These are phyloP conservation scores for Microglena sp. DNA, from an alignment of 139 green algal species.

Conservation along the genomic window DNA sequence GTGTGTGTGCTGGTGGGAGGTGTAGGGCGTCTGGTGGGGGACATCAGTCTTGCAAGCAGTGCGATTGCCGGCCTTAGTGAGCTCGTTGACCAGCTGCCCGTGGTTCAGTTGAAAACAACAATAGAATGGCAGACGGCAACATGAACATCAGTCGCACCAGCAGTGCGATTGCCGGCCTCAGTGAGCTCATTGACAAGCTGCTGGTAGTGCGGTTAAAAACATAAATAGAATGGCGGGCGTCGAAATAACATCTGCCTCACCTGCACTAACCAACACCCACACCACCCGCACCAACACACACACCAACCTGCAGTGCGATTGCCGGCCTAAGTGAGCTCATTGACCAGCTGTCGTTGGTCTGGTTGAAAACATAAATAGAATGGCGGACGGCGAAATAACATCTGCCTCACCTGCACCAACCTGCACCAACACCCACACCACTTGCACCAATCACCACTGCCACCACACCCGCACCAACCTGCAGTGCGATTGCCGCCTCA, in stretches of 20 bases:
- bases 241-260: constrained; percentile 3
- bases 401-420: constrained; percentile 5
- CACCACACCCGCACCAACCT: too few species aligned
- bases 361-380: not conserved
- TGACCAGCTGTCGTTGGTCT: not conserved
- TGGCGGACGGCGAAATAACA: not conserved
- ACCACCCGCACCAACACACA: too few species aligned
- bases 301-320: too few species aligned
- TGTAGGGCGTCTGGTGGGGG: too few species aligned
- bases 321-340: not conserved
- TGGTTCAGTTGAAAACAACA: not conserved
- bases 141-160: constrained; percentile 7
- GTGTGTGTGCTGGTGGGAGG: too few species aligned
- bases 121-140: not conserved
- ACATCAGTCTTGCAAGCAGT: too few species aligned
- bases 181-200: not conserved
- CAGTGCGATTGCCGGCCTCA: not conserved
- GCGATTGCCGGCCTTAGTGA: too few species aligned
- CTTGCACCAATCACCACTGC: too few species aligned
- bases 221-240: not conserved
- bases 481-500: not conserved
- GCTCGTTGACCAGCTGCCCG: not conserved
- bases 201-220: not conserved
- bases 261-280: too few species aligned
- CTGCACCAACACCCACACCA: too few species aligned